Percentiles rank a stretch among this genome's conserved stretches.
These are phyloP conservation scores for Lenwebbia sp. DNA, from an alignment of 345 rosid species.

Conservation along the genomic window DNA sequence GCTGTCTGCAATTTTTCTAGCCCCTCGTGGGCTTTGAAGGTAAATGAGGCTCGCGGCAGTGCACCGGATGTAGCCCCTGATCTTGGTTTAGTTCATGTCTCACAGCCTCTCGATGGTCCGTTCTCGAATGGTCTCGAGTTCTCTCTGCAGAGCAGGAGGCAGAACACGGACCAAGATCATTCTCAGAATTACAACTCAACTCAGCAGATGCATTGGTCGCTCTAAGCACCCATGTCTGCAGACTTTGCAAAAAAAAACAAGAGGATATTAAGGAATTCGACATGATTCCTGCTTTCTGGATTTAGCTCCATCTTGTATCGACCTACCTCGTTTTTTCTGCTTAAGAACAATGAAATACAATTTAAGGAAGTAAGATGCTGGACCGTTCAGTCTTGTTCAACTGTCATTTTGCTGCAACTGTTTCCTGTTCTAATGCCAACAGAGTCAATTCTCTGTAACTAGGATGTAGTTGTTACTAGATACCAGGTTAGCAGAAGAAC, in stretches of 20 bases:
- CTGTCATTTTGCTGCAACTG: not conserved
- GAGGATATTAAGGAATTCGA: not conserved
- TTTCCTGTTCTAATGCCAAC: not conserved
- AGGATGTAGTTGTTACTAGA: not conserved
- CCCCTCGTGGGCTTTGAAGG: slow-evolving; percentile 32
- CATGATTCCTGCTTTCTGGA: not conserved
- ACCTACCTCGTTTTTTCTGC: not conserved
- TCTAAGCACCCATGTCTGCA: slow-evolving; percentile 7
- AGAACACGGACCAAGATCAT: slow-evolving; percentile 43
- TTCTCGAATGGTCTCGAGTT: slow-evolving; percentile 39
- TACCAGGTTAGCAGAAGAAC: not conserved
- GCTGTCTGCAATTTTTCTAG: not conserved
- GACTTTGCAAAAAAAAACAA: not conserved
- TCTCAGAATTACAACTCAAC: slow-evolving; percentile 46
- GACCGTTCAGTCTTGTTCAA: not conserved
- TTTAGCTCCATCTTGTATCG: not conserved
- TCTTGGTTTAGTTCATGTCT: slow-evolving; percentile 39
- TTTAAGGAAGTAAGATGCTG: not conserved
- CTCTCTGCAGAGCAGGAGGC: slow-evolving; percentile 45
- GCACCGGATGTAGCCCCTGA: slow-evolving; percentile 28
- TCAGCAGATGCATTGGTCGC: slow-evolving; percentile 66
- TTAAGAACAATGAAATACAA: not conserved
- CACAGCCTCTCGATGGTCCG: slow-evolving; percentile 27
- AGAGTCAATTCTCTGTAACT: not conserved
- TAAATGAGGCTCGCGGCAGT: slow-evolving; percentile 4